These are phyloP conservation scores for Licmophora abbreviata DNA, from an alignment of 108 stramenopile genomes.

Conservation along the genomic window DNA sequence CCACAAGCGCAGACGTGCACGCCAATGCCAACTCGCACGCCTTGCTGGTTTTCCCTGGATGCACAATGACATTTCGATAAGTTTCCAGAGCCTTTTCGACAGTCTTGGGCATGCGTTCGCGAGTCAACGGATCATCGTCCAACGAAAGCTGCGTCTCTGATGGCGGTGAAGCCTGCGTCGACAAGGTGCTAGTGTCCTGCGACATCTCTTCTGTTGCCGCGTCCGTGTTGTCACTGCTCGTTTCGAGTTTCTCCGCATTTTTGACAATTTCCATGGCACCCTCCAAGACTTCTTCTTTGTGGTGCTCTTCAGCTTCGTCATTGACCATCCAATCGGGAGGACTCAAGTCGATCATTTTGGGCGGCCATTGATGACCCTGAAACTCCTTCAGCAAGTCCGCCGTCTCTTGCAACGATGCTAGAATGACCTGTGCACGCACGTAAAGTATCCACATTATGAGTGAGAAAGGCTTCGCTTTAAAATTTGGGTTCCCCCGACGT, in stretches of 20 bases:
- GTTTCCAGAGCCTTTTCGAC: constrained; percentile 24
- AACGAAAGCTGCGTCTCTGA: not conserved
- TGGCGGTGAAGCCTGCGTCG: not conserved
- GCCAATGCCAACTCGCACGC: constrained; percentile 61
- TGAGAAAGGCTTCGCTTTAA: not conserved
- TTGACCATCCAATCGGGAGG: constrained; percentile 4
- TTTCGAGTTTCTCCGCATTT: constrained; percentile 1
- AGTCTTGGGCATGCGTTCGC: constrained; percentile 57
- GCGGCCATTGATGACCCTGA: constrained; percentile 35
- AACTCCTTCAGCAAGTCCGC: constrained; percentile 19
- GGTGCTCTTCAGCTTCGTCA: not conserved
- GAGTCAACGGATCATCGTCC: constrained; percentile 24
- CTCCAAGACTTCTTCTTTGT: constrained; percentile 1
- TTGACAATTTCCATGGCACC: not conserved
- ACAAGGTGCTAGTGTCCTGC: not conserved
- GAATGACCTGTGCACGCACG: constrained; percentile 20
- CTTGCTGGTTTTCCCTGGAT: constrained; percentile 37
- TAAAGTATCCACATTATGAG: not conserved
- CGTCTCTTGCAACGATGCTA: constrained; percentile 26
- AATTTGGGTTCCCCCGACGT: too few relatives aligned
- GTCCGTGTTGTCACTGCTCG: constrained; percentile 1
- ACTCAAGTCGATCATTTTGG: constrained; percentile 3
- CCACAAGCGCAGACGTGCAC: constrained; percentile 43
- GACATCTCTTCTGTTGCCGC: constrained; percentile 7
- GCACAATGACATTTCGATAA: constrained; percentile 20